Conservation (phyloP, 768 basidiomycete genomes). For the Phanerochaete sordida region DNA sequence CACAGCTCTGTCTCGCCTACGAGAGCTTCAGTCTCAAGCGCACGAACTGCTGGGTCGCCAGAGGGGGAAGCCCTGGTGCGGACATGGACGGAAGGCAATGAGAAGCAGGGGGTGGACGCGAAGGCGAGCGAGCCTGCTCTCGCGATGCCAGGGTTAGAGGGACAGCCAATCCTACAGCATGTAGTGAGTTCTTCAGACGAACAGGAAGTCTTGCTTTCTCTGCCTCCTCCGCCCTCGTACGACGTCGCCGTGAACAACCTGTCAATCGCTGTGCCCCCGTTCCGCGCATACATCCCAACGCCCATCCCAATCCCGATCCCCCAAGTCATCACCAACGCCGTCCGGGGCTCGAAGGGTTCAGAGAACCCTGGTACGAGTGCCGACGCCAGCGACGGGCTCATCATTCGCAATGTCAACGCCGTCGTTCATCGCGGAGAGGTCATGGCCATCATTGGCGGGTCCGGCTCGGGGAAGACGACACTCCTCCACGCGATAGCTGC, state of each 20-base stretch:
- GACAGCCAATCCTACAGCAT: not conserved
- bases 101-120: not conserved
- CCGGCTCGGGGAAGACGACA: constrained; percentile 14
- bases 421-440: constrained; percentile 5
- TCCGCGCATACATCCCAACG: constrained; percentile 10
- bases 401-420: constrained; percentile 10
- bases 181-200: not conserved
- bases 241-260: constrained; percentile 7
- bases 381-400: constrained; percentile 3
- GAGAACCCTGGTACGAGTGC: not conserved
- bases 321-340: not conserved
- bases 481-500: constrained; percentile 11
- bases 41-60: not conserved
- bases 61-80: not conserved
- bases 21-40: not conserved
- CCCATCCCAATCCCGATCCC: constrained; percentile 13
- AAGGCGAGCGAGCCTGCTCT: not conserved
- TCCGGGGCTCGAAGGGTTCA: not conserved
- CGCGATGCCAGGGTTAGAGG: not conserved
- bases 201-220: constrained; percentile 1
- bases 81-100: not conserved
- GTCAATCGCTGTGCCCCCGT: constrained; percentile 6
- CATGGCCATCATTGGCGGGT: constrained; percentile 13
- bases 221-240: constrained; percentile 12
- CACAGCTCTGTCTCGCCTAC: not conserved